Evolutionary conservation across 257 asterid genomes (phyloP).

Genomic region (Coffea eugenioides): DNA sequence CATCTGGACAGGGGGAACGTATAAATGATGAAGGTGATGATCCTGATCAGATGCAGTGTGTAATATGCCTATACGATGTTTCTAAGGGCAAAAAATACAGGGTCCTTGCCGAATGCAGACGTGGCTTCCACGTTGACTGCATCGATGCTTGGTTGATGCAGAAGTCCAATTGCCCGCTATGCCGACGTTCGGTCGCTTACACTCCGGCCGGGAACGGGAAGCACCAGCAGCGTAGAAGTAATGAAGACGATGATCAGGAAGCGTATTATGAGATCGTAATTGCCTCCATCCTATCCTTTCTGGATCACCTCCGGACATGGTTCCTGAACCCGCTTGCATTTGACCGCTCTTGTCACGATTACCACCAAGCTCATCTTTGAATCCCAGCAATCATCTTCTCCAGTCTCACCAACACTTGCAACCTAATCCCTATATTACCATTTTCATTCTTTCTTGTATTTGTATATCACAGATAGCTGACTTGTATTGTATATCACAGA

Average conservation of each 20-base stretch:
- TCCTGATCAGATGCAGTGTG: slow-evolving; percentile 20
- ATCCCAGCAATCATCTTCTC: neutral
- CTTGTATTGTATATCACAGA: neutral
- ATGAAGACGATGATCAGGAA: neutral
- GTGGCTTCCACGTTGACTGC: slow-evolving; percentile 36
- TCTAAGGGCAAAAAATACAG: slow-evolving; percentile 26
- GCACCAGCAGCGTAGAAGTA: neutral
- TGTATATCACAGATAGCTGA: neutral
- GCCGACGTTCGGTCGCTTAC: slow-evolving; percentile 23
- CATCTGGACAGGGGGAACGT: neutral
- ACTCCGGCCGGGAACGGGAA: neutral
- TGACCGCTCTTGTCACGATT: slow-evolving; percentile 2
- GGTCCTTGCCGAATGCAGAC: slow-evolving; percentile 29
- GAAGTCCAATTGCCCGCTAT: slow-evolving; percentile 35
- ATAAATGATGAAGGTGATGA: slow-evolving; percentile 3
- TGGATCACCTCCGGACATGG: slow-evolving; percentile 21
- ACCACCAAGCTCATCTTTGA: neutral
- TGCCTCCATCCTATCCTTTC: slow-evolving; percentile 25
- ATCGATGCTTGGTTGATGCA: slow-evolving; percentile 38
- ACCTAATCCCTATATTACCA: no score
- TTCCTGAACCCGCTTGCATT: slow-evolving; percentile 22
- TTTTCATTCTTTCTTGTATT: neutral
- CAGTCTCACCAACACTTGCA: no score
- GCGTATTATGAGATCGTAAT: slow-evolving; percentile 10
- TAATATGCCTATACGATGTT: slow-evolving; percentile 33